Conservation (phyloP, 2,329 filamentous ascomycete genomes). For the Alternaria panax region DNA sequence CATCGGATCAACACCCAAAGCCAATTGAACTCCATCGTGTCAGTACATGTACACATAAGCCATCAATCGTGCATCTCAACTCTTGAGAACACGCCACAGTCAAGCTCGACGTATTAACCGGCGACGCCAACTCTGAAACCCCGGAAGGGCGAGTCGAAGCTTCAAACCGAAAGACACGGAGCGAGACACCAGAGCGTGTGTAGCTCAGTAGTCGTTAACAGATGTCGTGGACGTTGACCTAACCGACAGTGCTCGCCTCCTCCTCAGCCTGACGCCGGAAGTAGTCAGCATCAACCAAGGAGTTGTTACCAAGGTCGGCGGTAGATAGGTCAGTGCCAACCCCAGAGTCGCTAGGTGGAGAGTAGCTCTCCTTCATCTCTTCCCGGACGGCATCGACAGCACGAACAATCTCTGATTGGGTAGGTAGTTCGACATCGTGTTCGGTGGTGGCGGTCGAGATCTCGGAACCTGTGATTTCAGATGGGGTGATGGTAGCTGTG, state of each 20-base stretch:
- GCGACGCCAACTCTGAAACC: slow-evolving; percentile 23
- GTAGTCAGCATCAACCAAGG: slow-evolving; percentile 44
- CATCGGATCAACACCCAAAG: background rate
- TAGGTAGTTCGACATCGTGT: slow-evolving; percentile 34
- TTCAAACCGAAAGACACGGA: slow-evolving; percentile 13
- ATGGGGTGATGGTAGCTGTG: slow-evolving; percentile 35
- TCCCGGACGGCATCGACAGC: slow-evolving; percentile 41
- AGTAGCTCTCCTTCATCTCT: slow-evolving; percentile 38
- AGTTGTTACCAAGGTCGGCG: slow-evolving; percentile 31
- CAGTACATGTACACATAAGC: background rate
- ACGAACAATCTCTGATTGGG: slow-evolving; percentile 41
- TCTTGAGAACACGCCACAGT: background rate
- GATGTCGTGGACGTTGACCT: background rate
- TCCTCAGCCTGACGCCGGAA: slow-evolving; percentile 48
- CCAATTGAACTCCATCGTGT: background rate
- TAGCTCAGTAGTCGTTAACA: background rate
- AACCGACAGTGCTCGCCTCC: slow-evolving; percentile 49
- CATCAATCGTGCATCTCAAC: background rate
- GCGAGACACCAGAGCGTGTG: background rate
- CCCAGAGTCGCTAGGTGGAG: slow-evolving; percentile 46
- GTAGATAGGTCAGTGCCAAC: slow-evolving; percentile 50
- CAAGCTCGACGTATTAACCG: slow-evolving; percentile 7
- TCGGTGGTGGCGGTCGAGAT: slow-evolving; percentile 32
- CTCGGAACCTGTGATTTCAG: slow-evolving; percentile 35
- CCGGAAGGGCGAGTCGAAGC: slow-evolving; percentile 17